Evolutionary conservation across 2,329 filamentous ascomycete species (phyloP).

Genomic region (Cercospora berteroae): DNA sequence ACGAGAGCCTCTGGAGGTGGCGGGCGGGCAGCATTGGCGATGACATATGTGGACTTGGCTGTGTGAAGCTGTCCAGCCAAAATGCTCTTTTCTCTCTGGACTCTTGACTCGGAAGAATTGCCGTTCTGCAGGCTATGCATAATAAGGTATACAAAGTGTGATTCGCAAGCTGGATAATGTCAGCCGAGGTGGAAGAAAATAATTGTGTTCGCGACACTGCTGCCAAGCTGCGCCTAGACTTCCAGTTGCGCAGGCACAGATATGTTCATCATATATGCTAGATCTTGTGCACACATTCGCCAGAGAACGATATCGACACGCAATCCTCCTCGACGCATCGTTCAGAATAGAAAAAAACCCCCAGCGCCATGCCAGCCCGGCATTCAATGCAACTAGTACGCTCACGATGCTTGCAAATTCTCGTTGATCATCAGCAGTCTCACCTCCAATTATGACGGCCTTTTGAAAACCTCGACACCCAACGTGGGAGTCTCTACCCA

Average conservation of each 20-base stretch:
- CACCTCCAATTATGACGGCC: slow-evolving; percentile 21
- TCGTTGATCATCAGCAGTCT: neutral
- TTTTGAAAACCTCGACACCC: slow-evolving; percentile 60
- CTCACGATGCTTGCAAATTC: slow-evolving; percentile 8
- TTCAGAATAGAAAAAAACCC: neutral
- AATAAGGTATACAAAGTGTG: neutral
- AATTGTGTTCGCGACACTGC: neutral
- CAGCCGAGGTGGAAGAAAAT: neutral
- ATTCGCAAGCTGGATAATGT: neutral
- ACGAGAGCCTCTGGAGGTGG: neutral
- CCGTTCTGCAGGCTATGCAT: neutral
- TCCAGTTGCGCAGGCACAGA: neutral
- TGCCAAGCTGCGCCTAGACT: neutral
- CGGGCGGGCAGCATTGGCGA: slow-evolving; percentile 7
- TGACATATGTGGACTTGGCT: slow-evolving; percentile 2
- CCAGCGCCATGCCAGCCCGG: slow-evolving; percentile 3
- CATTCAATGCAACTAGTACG: slow-evolving; percentile 2
- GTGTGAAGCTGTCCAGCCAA: neutral
- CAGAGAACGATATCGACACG: neutral
- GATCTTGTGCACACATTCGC: neutral
- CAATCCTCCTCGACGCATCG: neutral
- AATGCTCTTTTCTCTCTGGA: neutral
- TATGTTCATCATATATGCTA: neutral
- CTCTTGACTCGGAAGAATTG: neutral
- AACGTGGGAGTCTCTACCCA: slow-evolving; percentile 69